Percentiles rank a stretch among this genome's conserved stretches.
Conservation (phyloP, 2,329 filamentous ascomycete genomes). For the Scedosporium boydii region DNA sequence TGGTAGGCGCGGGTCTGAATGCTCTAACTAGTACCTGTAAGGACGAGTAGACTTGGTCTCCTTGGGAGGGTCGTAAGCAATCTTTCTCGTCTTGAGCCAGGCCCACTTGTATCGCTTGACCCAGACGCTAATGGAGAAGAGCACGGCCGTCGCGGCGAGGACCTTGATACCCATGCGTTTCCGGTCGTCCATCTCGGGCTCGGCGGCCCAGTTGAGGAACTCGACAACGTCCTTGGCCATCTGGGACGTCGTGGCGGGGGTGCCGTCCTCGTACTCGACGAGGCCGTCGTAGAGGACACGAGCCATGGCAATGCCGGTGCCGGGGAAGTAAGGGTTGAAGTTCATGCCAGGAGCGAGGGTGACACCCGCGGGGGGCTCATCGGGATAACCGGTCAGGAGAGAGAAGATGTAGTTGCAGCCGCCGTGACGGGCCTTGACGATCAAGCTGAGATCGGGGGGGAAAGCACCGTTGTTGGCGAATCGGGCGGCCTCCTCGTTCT, state of each 20-base stretch:
- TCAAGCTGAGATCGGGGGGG: slow-evolving; percentile 93
- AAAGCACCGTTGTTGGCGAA: slow-evolving; percentile 97
- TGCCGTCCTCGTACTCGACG: slow-evolving; percentile 96
- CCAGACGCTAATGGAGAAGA: slow-evolving; percentile 88
- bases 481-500: slow-evolving; percentile 97
- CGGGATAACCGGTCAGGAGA: slow-evolving; percentile 92
- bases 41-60: slow-evolving; percentile 36
- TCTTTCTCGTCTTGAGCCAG: slow-evolving; percentile 89
- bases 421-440: slow-evolving; percentile 94
- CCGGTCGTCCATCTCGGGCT: slow-evolving; percentile 98
- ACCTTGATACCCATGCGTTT: slow-evolving; percentile 99
- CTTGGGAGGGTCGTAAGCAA: slow-evolving; percentile 74
- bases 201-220: slow-evolving; percentile 98
- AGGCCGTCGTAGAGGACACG: slow-evolving; percentile 96
- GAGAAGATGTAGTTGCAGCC: slow-evolving; percentile 98
- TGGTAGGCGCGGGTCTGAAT: neutral
- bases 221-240: slow-evolving; percentile 99
- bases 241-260: slow-evolving; percentile 88
- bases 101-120: slow-evolving; percentile 99
- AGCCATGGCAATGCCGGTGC: slow-evolving; percentile 97
- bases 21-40: slow-evolving; percentile 22
- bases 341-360: slow-evolving; percentile 82
- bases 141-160: slow-evolving; percentile 64
- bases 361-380: slow-evolving; percentile 87
- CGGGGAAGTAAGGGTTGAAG: slow-evolving; percentile 99